Conservation (phyloP, 495 filamentous ascomycete species). For the Polyplosphaeria fusca region DNA sequence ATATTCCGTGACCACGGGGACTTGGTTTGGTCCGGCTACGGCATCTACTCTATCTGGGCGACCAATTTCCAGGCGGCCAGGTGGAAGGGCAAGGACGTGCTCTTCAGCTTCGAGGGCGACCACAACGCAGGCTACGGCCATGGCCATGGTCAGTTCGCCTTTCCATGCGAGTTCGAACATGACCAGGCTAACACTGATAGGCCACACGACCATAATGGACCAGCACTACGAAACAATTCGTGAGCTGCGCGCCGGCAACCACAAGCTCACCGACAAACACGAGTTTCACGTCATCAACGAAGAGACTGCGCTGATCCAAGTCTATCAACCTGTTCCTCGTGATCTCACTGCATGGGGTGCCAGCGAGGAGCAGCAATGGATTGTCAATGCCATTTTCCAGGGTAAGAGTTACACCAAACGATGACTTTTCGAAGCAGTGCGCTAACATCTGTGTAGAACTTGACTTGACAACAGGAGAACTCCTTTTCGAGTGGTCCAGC, state of each 20-base stretch:
- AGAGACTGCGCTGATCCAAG: slow-evolving; percentile 44
- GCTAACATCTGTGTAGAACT: too few species aligned
- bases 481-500: slow-evolving; percentile 45
- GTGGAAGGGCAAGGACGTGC: slow-evolving; percentile 52
- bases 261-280: slow-evolving; percentile 54
- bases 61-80: slow-evolving; percentile 48
- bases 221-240: slow-evolving; percentile 55
- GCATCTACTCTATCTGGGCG: slow-evolving; percentile 53
- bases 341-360: slow-evolving; percentile 44
- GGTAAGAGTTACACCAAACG: too few species aligned
- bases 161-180: background rate
- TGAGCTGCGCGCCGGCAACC: slow-evolving; percentile 52
- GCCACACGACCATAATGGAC: slow-evolving; percentile 35
- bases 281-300: slow-evolving; percentile 52
- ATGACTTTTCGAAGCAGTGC: too few species aligned
- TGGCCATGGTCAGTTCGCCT: slow-evolving; percentile 46
- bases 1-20: slow-evolving; percentile 56
- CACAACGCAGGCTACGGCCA: slow-evolving; percentile 55
- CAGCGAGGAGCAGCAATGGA: slow-evolving; percentile 44
- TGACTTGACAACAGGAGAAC: slow-evolving; percentile 40
- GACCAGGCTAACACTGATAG: background rate
- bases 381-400: slow-evolving; percentile 47
- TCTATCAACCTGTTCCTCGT: slow-evolving; percentile 43
- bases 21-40: slow-evolving; percentile 56
- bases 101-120: slow-evolving; percentile 55